These are phyloP conservation scores for Amanita rubescens DNA, from an alignment of 768 basidiomycete species.

Conservation along the genomic window DNA sequence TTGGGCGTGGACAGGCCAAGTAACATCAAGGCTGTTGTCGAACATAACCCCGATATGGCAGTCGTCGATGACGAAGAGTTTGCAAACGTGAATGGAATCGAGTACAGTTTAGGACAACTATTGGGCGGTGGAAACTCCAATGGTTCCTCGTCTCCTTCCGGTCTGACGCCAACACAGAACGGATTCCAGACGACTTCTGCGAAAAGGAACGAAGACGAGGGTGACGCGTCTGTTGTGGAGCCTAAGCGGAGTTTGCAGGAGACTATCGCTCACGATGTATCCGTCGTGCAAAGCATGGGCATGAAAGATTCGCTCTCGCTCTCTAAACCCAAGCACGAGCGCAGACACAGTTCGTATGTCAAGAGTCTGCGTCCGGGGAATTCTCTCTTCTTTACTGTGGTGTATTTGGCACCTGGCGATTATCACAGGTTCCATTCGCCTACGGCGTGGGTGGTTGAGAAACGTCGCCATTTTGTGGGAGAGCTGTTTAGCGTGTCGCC, in stretches of 20 bases:
- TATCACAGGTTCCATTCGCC: conserved; percentile 98
- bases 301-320: conserved; percentile 11
- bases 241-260: conserved; percentile 46
- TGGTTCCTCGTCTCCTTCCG: conserved; percentile 22
- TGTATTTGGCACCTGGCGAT: conserved; percentile 97
- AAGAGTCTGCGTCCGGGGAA: conserved; percentile 64
- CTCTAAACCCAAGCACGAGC: conserved; percentile 16
- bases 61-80: conserved; percentile 84
- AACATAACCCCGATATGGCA: conserved; percentile 42
- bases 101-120: conserved; percentile 88
- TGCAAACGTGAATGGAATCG: conserved; percentile 94
- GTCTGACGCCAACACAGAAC: background rate
- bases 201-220: conserved; percentile 56
- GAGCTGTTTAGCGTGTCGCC: conserved; percentile 96
- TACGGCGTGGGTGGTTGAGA: conserved; percentile 95
- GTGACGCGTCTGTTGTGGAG: conserved; percentile 69
- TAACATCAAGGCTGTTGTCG: conserved; percentile 32
- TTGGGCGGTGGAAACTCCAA: conserved; percentile 33
- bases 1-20: conserved; percentile 65
- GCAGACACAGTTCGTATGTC: conserved; percentile 25
- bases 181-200: conserved; percentile 20
- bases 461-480: conserved; percentile 91
- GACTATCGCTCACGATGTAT: conserved; percentile 55
- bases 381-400: conserved; percentile 85
- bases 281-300: conserved; percentile 44